Percentiles rank a stretch among this genome's conserved stretches.
These are phyloP conservation scores for Claviceps pazoutovae DNA, from an alignment of 2,329 filamentous ascomycete genomes.

Conservation along the genomic window DNA sequence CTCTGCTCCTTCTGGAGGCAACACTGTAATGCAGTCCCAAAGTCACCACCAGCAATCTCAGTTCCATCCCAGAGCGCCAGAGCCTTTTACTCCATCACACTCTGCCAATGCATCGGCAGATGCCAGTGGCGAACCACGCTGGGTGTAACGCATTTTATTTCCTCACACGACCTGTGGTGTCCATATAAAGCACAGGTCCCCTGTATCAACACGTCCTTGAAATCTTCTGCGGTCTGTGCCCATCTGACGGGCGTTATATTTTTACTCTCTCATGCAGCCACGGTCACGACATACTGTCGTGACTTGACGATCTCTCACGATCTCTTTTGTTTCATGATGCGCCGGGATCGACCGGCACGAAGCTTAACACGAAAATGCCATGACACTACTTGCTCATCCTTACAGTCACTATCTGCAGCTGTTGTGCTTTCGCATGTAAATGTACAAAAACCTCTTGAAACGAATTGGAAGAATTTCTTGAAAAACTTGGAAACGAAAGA, in stretches of 20 bases:
- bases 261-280: slow-evolving; percentile 15
- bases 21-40: slow-evolving; percentile 14
- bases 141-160: slow-evolving; percentile 21
- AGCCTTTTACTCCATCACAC: slow-evolving; percentile 14
- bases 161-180: slow-evolving; percentile 10
- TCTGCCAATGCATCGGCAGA: slow-evolving; percentile 14
- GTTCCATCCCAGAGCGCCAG: slow-evolving; percentile 15
- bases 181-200: slow-evolving; percentile 12
- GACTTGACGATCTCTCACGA: slow-evolving; percentile 25
- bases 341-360: slow-evolving; percentile 19
- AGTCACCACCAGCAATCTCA: slow-evolving; percentile 11
- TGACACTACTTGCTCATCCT: slow-evolving; percentile 12
- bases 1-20: slow-evolving; percentile 14
- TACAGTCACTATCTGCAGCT: slow-evolving; percentile 14
- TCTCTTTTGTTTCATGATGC: slow-evolving; percentile 18
- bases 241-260: slow-evolving; percentile 11
- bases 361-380: slow-evolving; percentile 8
- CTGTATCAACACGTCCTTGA: slow-evolving; percentile 15
- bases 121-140: slow-evolving; percentile 20
- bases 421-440: slow-evolving; percentile 21
- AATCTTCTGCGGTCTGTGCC: slow-evolving; percentile 11
- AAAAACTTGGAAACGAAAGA: slow-evolving; percentile 5
- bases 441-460: slow-evolving; percentile 13
- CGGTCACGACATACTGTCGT: slow-evolving; percentile 22
- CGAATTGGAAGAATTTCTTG: slow-evolving; percentile 1